Evolutionary conservation across 2,329 filamentous ascomycete genomes (phyloP), one percentile per base, ranked within the genome.

Genomic region (Sordariomycetes sp.): DNA sequence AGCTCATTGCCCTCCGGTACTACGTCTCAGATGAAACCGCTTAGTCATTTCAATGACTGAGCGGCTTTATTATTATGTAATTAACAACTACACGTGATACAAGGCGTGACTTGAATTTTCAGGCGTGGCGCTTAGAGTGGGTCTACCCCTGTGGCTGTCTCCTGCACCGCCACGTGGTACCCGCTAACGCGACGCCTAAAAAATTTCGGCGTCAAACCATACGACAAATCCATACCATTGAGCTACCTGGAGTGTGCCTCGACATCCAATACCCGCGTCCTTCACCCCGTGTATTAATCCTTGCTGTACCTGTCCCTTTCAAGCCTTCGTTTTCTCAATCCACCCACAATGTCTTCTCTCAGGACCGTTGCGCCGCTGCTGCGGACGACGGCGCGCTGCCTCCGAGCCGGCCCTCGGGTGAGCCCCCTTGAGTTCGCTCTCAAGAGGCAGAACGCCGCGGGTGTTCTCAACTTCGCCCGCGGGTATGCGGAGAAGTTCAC

Each of bases 301-400:
- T 32, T 50, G 5, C 24, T 50, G n/a, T 20, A 50, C 22, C 22
- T 22, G 5, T 39, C 45, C 51, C 42, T 53, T 53, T 22, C 45
- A 42, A 57, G 35, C 32, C 48, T 34, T 52, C 28, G 32, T 58
- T 53, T 25, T 24, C 52, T 50, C 36, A n/a, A 2, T 54, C 25
- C 24, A 22, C 13, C 39, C 76, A 87, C 72, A 68, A 95, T 95
- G 88, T 85, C 90, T 73, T 81, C 81, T 69, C 81, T 90, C 71
- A 85, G 90, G 77, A 83, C 86, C 61, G 69, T 90, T 66, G 82
- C 83, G 74, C 86, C 89, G 66, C 85, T 96, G 67, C 73, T 94
- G 75, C 87, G 89, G 77, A 87, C 28, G 28, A 32, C 90, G 64
- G 86, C 88, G 72, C 86, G 89, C 68, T 85, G 88, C 65, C 77